Base-by-base conservation (phyloP, 192 early-diverging fungal genomes). In the Glomus cerebriforme region DNA sequence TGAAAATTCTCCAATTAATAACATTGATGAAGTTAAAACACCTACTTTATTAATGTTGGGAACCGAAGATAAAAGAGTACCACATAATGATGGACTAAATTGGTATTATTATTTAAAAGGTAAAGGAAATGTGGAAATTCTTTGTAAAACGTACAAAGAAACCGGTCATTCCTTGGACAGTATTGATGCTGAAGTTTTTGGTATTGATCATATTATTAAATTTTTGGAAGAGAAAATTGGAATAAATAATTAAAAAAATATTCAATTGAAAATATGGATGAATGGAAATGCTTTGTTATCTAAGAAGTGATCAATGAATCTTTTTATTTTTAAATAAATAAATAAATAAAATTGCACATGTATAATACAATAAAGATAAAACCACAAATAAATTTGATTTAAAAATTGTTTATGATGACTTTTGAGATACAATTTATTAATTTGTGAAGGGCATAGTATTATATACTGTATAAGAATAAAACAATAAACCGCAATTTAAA, bases 31-130 rank as follows among this genome's bases (percentile, higher is more conserved):
- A 45, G 91, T 94, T 37, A 81, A 81, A 6, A 87, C 91, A 15
- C 93, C 94, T 6, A 83, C 87, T 35, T 78, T 96, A 78, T 73
- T 94, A 80, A 79, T 92, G 34, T 78, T 96, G 24, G 94, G 94
- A 7, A 80, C 85, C 0, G 79, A 81, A 13, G 94, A 95, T 70
- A 88, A 92, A 27, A 90, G 94, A 19, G 93, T 95, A 32, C 94
- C 94, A 35, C 89, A 88, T 9, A 81, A 83, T 35, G 89, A 95
- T 75, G 91, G 90, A 67, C 66, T 87, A 77, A 75, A 76, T 1
- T 85, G 83, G 83, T 85, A 81, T 81, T 81, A 85, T 32, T 81
- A 81, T 8, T 66, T 7, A n/a, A 73, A 19, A 68, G 49, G 35
- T 26, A 82, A 31, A 54, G 75, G 5, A 67, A 26, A 73, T 59